phyloP scores from a whole-genome alignment of 2,329 filamentous ascomycete genomes.

The Penicillium sumatraense region DNA sequence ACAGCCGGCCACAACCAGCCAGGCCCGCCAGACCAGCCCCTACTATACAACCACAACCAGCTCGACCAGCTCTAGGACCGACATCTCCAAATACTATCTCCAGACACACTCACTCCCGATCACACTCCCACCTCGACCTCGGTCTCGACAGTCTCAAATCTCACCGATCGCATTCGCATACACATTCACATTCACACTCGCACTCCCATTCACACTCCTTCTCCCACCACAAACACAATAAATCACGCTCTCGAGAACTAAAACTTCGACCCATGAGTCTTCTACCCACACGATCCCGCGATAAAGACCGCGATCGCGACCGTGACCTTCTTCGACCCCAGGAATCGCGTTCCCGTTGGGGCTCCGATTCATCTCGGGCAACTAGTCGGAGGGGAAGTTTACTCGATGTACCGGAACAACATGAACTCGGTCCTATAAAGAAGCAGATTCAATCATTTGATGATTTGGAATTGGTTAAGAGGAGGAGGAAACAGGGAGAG shows the following conservation, averaged over 20 bases:
- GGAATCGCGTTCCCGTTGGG: constrained; percentile 32
- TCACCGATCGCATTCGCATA: no score
- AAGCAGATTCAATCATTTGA: constrained; percentile 37
- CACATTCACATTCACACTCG: no score
- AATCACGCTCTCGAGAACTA: constrained; percentile 38
- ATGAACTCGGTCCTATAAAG: constrained; percentile 33
- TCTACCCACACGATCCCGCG: constrained; percentile 37
- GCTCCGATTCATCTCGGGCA: constrained; percentile 36
- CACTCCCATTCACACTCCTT: constrained; percentile 26
- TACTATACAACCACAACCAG: neutral
- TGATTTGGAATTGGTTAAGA: constrained; percentile 45
- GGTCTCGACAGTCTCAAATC: constrained; percentile 17
- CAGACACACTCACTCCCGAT: constrained; percentile 4
- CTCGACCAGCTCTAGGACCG: neutral
- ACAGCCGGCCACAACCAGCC: no score
- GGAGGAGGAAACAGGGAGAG: constrained; percentile 77
- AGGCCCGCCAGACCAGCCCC: neutral
- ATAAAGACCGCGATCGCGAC: constrained; percentile 39
- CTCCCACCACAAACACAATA: constrained; percentile 31
- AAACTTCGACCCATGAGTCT: constrained; percentile 41
- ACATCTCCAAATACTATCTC: neutral
- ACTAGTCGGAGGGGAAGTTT: constrained; percentile 36
- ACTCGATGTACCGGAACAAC: constrained; percentile 30
- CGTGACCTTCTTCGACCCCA: constrained; percentile 3
- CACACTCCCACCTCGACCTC: constrained; percentile 1